Base-by-base conservation (phyloP, 495 filamentous ascomycete genomes). In the Aspergillus bertholletiae region DNA sequence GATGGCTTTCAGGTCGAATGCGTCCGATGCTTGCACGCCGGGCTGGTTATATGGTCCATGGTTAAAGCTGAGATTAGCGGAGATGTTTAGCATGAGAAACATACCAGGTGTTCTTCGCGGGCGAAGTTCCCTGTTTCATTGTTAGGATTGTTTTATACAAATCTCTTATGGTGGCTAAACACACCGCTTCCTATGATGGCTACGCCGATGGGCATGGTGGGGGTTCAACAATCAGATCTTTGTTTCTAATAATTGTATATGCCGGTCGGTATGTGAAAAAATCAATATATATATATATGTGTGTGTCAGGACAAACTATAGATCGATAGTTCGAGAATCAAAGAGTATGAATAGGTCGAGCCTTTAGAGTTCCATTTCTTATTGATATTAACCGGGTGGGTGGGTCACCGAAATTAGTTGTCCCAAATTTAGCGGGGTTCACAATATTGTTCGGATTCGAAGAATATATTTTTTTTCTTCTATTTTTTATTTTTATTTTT, bases 161-260 rank as follows among this genome's bases (percentile, higher is more conserved):
- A 28, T 4, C 26, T 15, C 15, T 20, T 13, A 18, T 15, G 46
- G 11, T 46, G 51, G 39, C 34, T 21, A 53, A 22, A 20, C 48
- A 57, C 68, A 65, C 86, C 87, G 57, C 82, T 82, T 24, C 86
- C 86, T 37, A 89, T 78, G n/a, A 89, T 79, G 13, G 86, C 86
- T 21, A 89, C 73, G 26, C 84, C 84, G 50, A 83, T 61, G 18
- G 65, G 12, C 70, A 74, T 74, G 32, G 37, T 66, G 24, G 9
- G 21, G 3, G 30, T 32, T 32, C 7, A 32, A 32, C 13, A 17
- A 41, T 48, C 37, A 21, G 32, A 27, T 4, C 12, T 27, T 20
- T 22, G 13, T 32, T 11, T 32, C 13, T 2, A 11, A 32, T 32
- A 9, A 32, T 20, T 7, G 13, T 40, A 7, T 7, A 15, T 5